These are phyloP conservation scores for Xenoacremonium recifei DNA, from an alignment of 2,329 filamentous ascomycete species.

Conservation along the genomic window DNA sequence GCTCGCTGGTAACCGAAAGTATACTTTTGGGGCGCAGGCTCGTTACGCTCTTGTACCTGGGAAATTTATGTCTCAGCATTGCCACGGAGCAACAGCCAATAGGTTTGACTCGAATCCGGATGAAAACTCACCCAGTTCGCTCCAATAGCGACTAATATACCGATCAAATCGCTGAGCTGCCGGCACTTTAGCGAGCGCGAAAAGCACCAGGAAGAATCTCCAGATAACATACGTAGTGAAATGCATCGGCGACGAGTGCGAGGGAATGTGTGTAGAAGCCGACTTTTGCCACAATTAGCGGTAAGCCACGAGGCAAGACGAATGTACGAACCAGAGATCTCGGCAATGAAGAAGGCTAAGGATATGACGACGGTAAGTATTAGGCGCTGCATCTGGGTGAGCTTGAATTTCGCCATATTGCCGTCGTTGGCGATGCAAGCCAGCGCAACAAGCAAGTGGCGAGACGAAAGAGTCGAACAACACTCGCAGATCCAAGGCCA, in stretches of 20 bases:
- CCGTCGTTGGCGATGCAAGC: no score
- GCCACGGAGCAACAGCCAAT: no score
- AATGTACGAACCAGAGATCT: slow-evolving; percentile 43
- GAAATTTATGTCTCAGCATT: slow-evolving; percentile 2
- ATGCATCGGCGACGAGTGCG: slow-evolving; percentile 73
- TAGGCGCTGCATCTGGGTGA: slow-evolving; percentile 43
- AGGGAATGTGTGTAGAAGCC: slow-evolving; percentile 71
- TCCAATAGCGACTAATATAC: slow-evolving; percentile 61
- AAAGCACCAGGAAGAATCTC: slow-evolving; percentile 11
- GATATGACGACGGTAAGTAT: slow-evolving; percentile 48
- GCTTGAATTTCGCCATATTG: slow-evolving; percentile 17
- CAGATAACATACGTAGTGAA: slow-evolving; percentile 64
- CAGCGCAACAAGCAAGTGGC: no score
- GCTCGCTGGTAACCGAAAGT: slow-evolving; percentile 77
- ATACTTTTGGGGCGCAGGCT: slow-evolving; percentile 47
- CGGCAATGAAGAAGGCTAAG: slow-evolving; percentile 49
- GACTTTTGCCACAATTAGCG: slow-evolving; percentile 36
- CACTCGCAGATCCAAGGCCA: no score
- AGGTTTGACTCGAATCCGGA: no score
- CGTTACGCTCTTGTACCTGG: slow-evolving; percentile 57
- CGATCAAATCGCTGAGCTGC: slow-evolving; percentile 68
- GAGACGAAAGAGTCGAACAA: no score
- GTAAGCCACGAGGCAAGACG: slow-evolving; percentile 1
- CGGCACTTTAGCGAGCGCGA: not conserved
- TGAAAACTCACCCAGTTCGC: no score